Evolutionary conservation across 2,329 filamentous ascomycete species (phyloP), one percentile per base, ranked within the genome.

Genomic region (Mariannaea elegans): DNA sequence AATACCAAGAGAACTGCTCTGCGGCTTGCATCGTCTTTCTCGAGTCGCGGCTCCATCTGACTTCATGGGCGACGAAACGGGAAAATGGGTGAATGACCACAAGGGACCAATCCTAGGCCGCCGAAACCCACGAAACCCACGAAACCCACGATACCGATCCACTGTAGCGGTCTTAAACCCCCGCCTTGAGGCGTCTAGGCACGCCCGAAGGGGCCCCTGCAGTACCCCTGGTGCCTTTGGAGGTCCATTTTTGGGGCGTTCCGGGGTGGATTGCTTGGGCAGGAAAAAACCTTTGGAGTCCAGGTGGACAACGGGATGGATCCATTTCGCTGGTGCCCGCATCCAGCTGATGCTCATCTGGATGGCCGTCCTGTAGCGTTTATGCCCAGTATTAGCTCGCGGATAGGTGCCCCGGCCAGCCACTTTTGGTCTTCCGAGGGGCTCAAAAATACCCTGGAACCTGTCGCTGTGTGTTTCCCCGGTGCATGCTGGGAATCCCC

Each of bases 11-110:
- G 24, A 23, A 23, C 50, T 53, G 24, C 18, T 24, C 3, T 59
- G 62, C 67, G 67, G 65, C 67, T 70, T 68, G 64, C 65, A 67
- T 70, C 67, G 67, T 70, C 67, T 65, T 65, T 56, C 56, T 56
- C 47, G 38, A 54, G 54, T 59, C 65, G 59, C 60, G 67, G 67
- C 65, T 70, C 67, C 67, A 69, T 69, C 62, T 50, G 51, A 66
- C 59, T 39, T 66, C 68, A 70, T 70, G 67, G n/a, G 62, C 65
- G 67, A 69, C 68, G 56, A 34, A 57, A 27, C 31, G 31, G 48
- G 38, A 65, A 63, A 64, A 64, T 68, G 62, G 59, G 67, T 48
- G 60, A 44, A 61, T 61, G 60, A 61, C 61, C 44, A 29, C 31
- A 31, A 45, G 48, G 54, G 38, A 18, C 68, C 68, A 70, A 70